These are phyloP conservation scores for Coemansia reversa DNA, from an alignment of 192 early-diverging fungal genomes.

Conservation along the genomic window DNA sequence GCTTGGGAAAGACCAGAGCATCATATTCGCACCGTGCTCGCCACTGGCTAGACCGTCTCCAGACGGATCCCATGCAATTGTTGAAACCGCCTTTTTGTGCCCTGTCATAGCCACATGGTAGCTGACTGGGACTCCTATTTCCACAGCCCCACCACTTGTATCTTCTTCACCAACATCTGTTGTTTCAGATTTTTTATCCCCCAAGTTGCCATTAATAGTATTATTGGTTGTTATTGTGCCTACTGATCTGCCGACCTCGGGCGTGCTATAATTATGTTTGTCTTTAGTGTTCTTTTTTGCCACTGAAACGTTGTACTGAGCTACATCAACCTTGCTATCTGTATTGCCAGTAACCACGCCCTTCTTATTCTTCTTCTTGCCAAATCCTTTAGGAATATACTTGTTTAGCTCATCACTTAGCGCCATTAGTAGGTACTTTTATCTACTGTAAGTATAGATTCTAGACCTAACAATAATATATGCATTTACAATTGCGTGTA, in stretches of 20 bases:
- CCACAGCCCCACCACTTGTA: background rate
- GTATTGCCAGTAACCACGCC: no score
- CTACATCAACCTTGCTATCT: background rate
- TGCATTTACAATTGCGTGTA: no score
- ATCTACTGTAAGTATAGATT: no score
- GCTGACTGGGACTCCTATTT: slow-evolving; percentile 4
- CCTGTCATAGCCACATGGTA: slow-evolving; percentile 12
- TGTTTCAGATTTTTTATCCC: no score
- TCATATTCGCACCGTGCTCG: slow-evolving; percentile 75
- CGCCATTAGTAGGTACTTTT: slow-evolving; percentile 17
- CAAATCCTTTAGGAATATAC: slow-evolving; percentile 51
- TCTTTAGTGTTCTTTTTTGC: no score
- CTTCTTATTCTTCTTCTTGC: slow-evolving; percentile 49
- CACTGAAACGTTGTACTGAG: no score
- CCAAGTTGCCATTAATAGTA: background rate
- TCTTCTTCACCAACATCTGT: background rate
- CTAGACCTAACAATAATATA: background rate
- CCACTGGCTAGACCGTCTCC: slow-evolving; percentile 78
- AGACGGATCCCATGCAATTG: slow-evolving; percentile 79
- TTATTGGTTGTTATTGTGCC: background rate
- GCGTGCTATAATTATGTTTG: background rate
- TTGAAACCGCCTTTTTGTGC: slow-evolving; percentile 54
- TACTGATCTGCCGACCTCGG: background rate
- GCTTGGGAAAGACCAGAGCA: slow-evolving; percentile 91
- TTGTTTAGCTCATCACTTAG: slow-evolving; percentile 47